phyloP scores from a whole-genome alignment of 2,329 filamentous ascomycete genomes.

The Monosporascus sp. region DNA sequence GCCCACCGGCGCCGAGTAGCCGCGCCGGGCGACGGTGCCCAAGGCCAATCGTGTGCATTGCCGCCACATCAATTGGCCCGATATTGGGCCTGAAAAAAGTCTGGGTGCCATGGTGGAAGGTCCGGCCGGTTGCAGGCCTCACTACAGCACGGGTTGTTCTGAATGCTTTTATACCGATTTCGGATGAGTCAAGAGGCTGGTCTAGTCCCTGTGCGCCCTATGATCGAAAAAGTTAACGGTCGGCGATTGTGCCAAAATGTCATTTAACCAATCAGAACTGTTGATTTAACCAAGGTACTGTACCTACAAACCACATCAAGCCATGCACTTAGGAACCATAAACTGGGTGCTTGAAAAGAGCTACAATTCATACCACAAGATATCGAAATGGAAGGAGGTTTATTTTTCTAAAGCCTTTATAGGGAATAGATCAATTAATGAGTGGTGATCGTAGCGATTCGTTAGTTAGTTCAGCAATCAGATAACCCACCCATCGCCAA shows the following conservation, averaged over 20 bases:
- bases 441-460: too few species aligned
- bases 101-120: background rate
- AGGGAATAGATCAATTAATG: too few species aligned
- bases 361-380: too few species aligned
- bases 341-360: too few species aligned
- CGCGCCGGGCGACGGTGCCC: conserved; percentile 9
- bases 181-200: background rate
- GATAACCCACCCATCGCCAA: background rate
- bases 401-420: too few species aligned
- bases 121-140: too few species aligned
- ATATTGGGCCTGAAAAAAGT: background rate
- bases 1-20: conserved; percentile 54
- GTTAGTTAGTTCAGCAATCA: background rate
- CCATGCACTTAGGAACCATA: too few species aligned
- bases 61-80: conserved; percentile 1
- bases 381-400: too few species aligned
- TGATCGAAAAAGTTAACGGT: conserved; percentile 1
- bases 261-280: too few species aligned
- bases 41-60: conserved; percentile 2
- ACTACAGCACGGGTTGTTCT: background rate
- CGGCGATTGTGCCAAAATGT: background rate
- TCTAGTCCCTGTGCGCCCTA: too few species aligned
- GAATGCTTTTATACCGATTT: background rate
- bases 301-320: too few species aligned
- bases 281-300: too few species aligned